phyloP scores from a whole-genome alignment of 1,284 basidiomycete species.

The Trichosporon sp. region DNA sequence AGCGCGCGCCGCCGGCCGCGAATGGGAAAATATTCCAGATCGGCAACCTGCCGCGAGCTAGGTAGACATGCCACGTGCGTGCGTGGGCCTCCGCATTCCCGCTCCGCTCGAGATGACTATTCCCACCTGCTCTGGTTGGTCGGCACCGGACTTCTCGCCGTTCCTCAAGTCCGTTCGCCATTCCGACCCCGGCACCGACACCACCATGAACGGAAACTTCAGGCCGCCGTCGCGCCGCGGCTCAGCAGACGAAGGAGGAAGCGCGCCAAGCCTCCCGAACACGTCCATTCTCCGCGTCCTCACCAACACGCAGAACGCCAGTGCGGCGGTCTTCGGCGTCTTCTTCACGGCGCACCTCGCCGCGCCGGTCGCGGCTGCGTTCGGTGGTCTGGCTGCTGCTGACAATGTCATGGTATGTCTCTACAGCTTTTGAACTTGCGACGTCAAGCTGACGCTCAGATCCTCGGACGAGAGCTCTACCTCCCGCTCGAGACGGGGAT shows the following conservation, averaged over 20 bases:
- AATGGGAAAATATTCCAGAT: not conserved
- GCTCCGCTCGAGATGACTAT: not conserved
- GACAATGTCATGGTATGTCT: conserved; percentile 40
- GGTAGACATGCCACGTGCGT: not conserved
- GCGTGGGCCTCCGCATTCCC: not conserved
- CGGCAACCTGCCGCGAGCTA: not conserved
- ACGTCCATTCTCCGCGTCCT: conserved; percentile 32
- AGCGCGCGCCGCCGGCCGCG: not conserved
- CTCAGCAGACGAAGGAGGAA: not conserved
- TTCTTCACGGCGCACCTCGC: conserved; percentile 43
- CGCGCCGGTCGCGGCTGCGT: conserved; percentile 37
- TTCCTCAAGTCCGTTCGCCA: not conserved
- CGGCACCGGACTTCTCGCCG: not conserved
- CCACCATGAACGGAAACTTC: not conserved
- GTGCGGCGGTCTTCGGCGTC: conserved; percentile 39
- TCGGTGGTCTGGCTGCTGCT: conserved; percentile 33
- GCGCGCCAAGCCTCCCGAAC: not conserved
- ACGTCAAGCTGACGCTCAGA: conserved; percentile 20
- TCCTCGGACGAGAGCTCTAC: conserved; percentile 41
- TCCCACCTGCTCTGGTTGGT: not conserved
- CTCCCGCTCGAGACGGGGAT: conserved; percentile 37
- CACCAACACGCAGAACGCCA: conserved; percentile 43
- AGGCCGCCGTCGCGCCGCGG: not conserved
- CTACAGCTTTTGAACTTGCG: no score
- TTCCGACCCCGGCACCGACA: not conserved